Conservation (phyloP, 306 rosid genomes). For the Vigna trinervia region DNA sequence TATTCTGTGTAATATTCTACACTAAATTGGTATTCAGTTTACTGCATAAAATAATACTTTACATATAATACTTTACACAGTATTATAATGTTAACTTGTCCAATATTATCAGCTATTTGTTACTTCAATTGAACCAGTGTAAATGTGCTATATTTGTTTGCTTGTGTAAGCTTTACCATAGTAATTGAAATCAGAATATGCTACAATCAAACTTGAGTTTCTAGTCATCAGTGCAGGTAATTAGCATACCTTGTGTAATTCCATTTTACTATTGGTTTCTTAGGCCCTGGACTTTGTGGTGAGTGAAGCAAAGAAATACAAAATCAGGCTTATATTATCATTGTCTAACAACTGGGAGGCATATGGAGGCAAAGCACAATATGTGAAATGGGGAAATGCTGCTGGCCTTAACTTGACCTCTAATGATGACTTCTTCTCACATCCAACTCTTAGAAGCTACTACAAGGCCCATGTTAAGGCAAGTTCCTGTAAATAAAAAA, state of each 20-base stretch:
- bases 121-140: conserved; percentile 22
- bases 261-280: conserved; percentile 32
- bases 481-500: conserved; percentile 44
- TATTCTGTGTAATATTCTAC: not conserved
- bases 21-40: not conserved
- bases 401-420: conserved; percentile 82
- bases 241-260: not conserved
- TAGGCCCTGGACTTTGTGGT: conserved; percentile 93
- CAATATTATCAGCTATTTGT: not conserved
- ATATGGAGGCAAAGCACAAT: conserved; percentile 93
- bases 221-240: not conserved
- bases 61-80: not conserved
- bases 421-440: conserved; percentile 88
- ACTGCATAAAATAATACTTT: not conserved
- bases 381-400: conserved; percentile 90
- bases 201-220: conserved; percentile 19
- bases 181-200: conserved; percentile 13
- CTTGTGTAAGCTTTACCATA: not conserved
- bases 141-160: not conserved
- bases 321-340: conserved; percentile 86
- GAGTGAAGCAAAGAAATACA: conserved; percentile 88
- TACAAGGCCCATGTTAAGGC: conserved; percentile 90
- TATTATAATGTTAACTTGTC: conserved; percentile 8
- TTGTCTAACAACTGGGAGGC: conserved; percentile 94
- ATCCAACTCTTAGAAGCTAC: conserved; percentile 81